Evolutionary conservation across 1,139 yeast genomes (phyloP), one percentile per base, ranked within the genome.

Genomic region (Debaryomycetaceae sp.): DNA sequence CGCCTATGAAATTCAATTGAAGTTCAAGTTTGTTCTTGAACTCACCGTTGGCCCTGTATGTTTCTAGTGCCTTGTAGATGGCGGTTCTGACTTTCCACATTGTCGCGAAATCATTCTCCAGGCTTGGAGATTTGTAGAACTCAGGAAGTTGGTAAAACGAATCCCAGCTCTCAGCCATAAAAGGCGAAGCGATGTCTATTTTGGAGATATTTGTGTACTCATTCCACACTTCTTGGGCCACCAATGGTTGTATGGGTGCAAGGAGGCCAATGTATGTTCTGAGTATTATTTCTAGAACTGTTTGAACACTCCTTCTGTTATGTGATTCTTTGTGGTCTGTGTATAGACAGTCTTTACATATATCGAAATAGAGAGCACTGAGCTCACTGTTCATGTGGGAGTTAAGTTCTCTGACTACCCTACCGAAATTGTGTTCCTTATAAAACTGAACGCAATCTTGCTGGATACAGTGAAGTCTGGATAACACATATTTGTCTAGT

Each of bases 171-270:
- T 76, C 75, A 16, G 59, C 56, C 55, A 72, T 65, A 51, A 82
- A 77, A 1, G 92, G 92, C 1, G 87, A 74, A 5, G 50, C 56
- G 1, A 49, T 49, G 0, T 58, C 62, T 0, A 48, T 37, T 1
- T 63, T 67, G 13, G 77, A 53, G 31, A 56, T 48, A 0, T 48
- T 48, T 1, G 78, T 73, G 11, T 78, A 56, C 43, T 72, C 71
- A 28, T 77, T 74, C 96, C 97, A 89, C 0, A 80, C 91, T 56
- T 94, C 98, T 58, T 92, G 98, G 0, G 91, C 76, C 43, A 89
- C 65, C 5, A 87, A 58, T 1, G 99, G 99, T 31, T 86, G 67
- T 0, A 94, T 77, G 1, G 98, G 98, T 0, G 92, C 75, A 44
- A 91, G 59, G 3, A 87, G 61, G 0, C 86, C 76, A 17, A 81